Evolutionary conservation across 176 grass and related monocot species (phyloP), one percentile per base, ranked within the genome.

Genomic region (Eleusine indica): DNA sequence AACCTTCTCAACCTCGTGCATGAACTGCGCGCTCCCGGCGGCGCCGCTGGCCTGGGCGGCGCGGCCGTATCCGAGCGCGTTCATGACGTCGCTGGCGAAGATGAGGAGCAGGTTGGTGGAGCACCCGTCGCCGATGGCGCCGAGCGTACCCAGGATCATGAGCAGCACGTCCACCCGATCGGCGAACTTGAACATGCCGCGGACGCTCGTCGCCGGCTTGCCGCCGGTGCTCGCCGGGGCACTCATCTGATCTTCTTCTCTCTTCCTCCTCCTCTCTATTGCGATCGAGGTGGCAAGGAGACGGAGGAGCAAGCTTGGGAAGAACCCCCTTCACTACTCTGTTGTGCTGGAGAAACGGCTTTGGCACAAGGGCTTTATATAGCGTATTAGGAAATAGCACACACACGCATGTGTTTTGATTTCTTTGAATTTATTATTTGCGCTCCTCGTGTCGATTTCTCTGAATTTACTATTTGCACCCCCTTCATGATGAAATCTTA

Each of bases 1-100:
- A 6, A 93, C 96, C 96, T 98, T 98, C 79, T 98, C 96, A 35
- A 98, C 71, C 53, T 94, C 89, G 15, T 91, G 85, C 91, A 98
- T 98, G 85, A 98, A 94, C 86, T 91, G 66, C 35, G 29, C 60
- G 83, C 71, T 66, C 60, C 18, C n/a, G 48, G 82, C 69, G 41
- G 22, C 48, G 54, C 49, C 51, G 51, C 14, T 53, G 14, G 15
- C 51, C 51, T 57, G 53, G 67, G 47, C 39, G 30, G 74, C 71
- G 52, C 69, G 83, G 15, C 88, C 87, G 70, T 88, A 85, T 6
- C 96, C 96, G 38, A 98, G 85, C 68, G 85, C 90, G 83, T 98
- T 98, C 91, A 98, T 95, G n/a, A 98, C 89, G 66, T 89, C 84
- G 90, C 93, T 95, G 7, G 93, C 96, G 75, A 98, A 98, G 83